phyloP scores from a whole-genome alignment of 2,329 filamentous ascomycete genomes.

The Colletotrichum liaoningense region DNA sequence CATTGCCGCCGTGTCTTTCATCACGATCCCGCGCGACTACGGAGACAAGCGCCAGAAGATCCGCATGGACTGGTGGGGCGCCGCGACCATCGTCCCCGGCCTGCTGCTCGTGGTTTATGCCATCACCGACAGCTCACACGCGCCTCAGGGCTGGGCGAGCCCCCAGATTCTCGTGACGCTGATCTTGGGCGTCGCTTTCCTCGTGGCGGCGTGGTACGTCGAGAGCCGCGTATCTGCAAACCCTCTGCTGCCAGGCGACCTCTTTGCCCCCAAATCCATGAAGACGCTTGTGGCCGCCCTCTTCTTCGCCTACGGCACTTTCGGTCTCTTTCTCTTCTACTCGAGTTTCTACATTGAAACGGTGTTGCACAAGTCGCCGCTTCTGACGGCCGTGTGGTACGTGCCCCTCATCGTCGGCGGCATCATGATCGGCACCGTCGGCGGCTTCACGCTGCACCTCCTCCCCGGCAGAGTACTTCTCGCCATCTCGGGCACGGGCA shows the following conservation, averaged over 20 bases:
- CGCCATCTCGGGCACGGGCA: conserved; percentile 70
- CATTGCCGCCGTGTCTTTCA: conserved; percentile 55
- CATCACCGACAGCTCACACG: conserved; percentile 74
- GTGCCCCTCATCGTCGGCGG: conserved; percentile 76
- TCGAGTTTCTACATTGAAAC: conserved; percentile 73
- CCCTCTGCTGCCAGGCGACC: conserved; percentile 71
- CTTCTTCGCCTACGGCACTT: conserved; percentile 69
- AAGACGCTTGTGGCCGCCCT: conserved; percentile 65
- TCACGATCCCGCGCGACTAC: conserved; percentile 52
- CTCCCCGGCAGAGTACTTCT: conserved; percentile 73
- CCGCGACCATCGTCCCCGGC: conserved; percentile 64
- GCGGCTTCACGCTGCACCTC: conserved; percentile 75
- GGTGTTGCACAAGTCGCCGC: conserved; percentile 67
- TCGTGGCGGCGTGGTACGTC: conserved; percentile 68
- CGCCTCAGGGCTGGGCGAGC: conserved; percentile 70
- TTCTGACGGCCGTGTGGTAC: conserved; percentile 77
- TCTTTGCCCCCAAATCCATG: conserved; percentile 74
- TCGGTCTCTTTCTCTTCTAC: conserved; percentile 73
- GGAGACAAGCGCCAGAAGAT: conserved; percentile 38
- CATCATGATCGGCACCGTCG: conserved; percentile 70
- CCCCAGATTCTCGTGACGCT: conserved; percentile 74
- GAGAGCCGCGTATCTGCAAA: conserved; percentile 70
- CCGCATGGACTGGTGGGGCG: conserved; percentile 72
- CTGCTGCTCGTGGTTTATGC: conserved; percentile 74
- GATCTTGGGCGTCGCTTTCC: conserved; percentile 63